phyloP scores from a whole-genome alignment of 176 grass and related monocot species.

The Lolium perenne region DNA sequence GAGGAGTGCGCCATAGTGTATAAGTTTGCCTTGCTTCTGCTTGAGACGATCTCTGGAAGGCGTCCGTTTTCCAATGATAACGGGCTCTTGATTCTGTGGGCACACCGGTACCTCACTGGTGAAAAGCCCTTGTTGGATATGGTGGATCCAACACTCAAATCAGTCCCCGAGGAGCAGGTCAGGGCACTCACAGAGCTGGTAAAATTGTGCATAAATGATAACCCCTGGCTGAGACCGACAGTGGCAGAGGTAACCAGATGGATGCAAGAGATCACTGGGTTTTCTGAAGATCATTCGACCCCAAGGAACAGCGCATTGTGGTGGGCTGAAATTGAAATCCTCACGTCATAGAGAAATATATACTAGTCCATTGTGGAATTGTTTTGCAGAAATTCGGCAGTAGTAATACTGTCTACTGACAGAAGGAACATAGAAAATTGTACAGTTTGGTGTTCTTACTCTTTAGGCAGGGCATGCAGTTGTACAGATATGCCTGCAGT shows the following conservation, averaged over 20 bases:
- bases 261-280: constrained; percentile 74
- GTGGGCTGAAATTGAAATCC: constrained; percentile 97
- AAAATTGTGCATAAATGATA: constrained; percentile 60
- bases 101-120: constrained; percentile 73
- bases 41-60: constrained; percentile 92
- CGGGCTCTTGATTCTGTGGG: constrained; percentile 82
- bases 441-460: constrained; percentile 41
- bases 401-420: neutral
- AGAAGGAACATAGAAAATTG: constrained; percentile 9
- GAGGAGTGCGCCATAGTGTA: constrained; percentile 58
- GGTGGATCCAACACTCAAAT: constrained; percentile 75
- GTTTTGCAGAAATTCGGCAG: neutral
- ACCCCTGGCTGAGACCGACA: constrained; percentile 51
- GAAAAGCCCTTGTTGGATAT: constrained; percentile 61
- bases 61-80: constrained; percentile 79
- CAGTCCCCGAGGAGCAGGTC: constrained; percentile 60
- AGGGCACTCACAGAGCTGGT: constrained; percentile 60
- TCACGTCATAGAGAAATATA: constrained; percentile 40
- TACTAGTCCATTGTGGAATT: neutral
- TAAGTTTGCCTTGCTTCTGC: constrained; percentile 82
- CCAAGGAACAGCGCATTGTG: constrained; percentile 61
- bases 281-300: constrained; percentile 57
- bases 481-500: constrained; percentile 41
- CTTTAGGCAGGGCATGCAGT: constrained; percentile 20
- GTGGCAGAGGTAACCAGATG: constrained; percentile 54